Evolutionary conservation across 352 stramenopile genomes (phyloP).

Genomic region (Saprolegnia parasitica): DNA sequence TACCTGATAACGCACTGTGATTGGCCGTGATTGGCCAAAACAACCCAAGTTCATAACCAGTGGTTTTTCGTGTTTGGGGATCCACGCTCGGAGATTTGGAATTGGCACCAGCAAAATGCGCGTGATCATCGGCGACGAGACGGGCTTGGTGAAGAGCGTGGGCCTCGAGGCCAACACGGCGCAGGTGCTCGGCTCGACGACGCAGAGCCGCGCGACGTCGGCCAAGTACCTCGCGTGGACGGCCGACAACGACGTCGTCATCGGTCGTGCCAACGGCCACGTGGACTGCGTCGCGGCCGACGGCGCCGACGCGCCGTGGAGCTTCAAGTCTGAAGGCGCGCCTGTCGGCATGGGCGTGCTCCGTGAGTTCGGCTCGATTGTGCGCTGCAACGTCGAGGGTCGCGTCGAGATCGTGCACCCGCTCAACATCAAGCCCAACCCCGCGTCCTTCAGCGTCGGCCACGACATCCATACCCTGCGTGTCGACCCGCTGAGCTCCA

Average conservation of each 20-base stretch:
- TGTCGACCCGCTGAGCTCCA: constrained; percentile 43
- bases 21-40: constrained; percentile 21
- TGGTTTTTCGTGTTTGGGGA: constrained; percentile 13
- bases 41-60: constrained; percentile 6
- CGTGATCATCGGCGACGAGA: constrained; percentile 76
- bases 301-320: constrained; percentile 34
- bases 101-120: constrained; percentile 43
- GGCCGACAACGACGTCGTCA: constrained; percentile 44
- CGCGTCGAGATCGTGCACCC: constrained; percentile 30
- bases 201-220: constrained; percentile 17
- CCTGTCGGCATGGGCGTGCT: constrained; percentile 58
- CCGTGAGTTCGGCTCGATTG: constrained; percentile 55
- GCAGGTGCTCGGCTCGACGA: constrained; percentile 48
- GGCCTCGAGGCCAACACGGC: constrained; percentile 66
- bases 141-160: constrained; percentile 74
- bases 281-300: constrained; percentile 59
- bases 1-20: background rate
- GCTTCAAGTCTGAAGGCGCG: constrained; percentile 32
- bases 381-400: constrained; percentile 54
- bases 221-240: constrained; percentile 26
- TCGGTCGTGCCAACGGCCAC: constrained; percentile 52
- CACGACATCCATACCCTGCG: constrained; percentile 51
- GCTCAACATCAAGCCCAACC: constrained; percentile 33
- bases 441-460: constrained; percentile 51
- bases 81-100: constrained; percentile 5